Evolutionary conservation across 805 yeast genomes (phyloP), one percentile per base, ranked within the genome.

Genomic region (Kuraishia borneana): DNA sequence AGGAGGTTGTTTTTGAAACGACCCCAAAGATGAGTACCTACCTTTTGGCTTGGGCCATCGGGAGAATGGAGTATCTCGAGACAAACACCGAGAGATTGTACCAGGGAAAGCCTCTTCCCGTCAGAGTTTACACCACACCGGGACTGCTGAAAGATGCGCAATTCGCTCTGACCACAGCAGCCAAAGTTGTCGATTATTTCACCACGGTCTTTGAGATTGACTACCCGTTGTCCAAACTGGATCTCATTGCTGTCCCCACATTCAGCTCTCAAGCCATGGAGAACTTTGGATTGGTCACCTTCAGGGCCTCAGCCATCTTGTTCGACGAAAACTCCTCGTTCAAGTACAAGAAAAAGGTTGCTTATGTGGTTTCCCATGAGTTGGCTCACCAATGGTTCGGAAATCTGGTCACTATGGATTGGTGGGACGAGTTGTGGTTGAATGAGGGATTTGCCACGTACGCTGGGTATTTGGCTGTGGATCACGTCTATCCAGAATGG

Each of bases 381-480:
- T 63, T 83, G 38, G 94, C 94, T 8, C 95, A 83, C 56, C 92
- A 84, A 52, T 84, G 94, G 94, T 84, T 83, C 48, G 94, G 95
- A 36, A 79, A 84, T 55, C 68, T 80, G 45, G 89, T 83, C 40
- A 84, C 94, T 31, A 84, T 83, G 94, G 76, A 80, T 47, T 84
- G 94, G 92, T 83, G 95, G 95, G 84, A 83, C 46, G 92, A 82
- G 47, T 65, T 83, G 44, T 83, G 94, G 94, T 70, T 83, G 40
- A 83, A 83, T 50, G 94, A 83, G 58, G 92, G 94, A 10, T 83
- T 83, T 58, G 95, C 94, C 13, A 83, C 95, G 19, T 83, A 83
- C 77, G 81, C 80, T 50, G 83, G 85, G 3, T 79, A 70, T 67
- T 59, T 68, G 35, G 77, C 87, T 13, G 78, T 78, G 35, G 77